A percentile compares a stretch with the other conserved stretches of the same genome.
phyloP scores from a whole-genome alignment of 179 eudicot genomes.

The Silene noctiflora region DNA sequence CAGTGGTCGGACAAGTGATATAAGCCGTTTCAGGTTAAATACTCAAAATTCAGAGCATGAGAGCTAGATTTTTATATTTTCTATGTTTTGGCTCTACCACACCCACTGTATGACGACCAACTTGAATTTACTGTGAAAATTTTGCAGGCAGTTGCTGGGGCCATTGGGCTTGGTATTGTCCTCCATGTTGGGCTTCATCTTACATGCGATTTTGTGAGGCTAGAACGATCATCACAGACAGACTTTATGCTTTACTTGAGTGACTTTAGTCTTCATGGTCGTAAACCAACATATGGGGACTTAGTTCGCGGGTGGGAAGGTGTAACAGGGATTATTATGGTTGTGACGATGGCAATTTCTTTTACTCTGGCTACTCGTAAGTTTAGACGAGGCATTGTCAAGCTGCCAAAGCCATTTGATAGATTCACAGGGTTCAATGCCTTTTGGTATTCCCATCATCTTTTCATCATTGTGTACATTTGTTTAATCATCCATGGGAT shows the following conservation, averaged over 20 bases:
- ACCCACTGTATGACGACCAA: neutral
- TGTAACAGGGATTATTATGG: conserved; percentile 82
- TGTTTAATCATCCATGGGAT: conserved; percentile 73
- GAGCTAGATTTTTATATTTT: no score
- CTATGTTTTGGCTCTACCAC: no score
- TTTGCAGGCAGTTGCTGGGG: conserved; percentile 76
- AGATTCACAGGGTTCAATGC: conserved; percentile 91
- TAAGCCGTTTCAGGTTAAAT: no score
- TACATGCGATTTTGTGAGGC: conserved; percentile 89
- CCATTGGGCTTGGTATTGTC: conserved; percentile 64
- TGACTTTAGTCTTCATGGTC: conserved; percentile 45
- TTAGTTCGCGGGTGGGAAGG: conserved; percentile 72
- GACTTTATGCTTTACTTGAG: conserved; percentile 41
- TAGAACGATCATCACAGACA: conserved; percentile 44
- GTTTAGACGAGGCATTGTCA: conserved; percentile 71
- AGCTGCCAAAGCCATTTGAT: conserved; percentile 82
- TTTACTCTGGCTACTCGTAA: conserved; percentile 76
- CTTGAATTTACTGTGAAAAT: neutral
- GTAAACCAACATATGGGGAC: conserved; percentile 52
- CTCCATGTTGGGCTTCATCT: conserved; percentile 85
- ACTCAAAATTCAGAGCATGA: no score
- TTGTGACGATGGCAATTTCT: conserved; percentile 69
- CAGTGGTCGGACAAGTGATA: no score
- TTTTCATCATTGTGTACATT: conserved; percentile 69
- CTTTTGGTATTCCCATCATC: conserved; percentile 97